phyloP scores from a whole-genome alignment of 148 eudicot species.

The Agrostemma githago region DNA sequence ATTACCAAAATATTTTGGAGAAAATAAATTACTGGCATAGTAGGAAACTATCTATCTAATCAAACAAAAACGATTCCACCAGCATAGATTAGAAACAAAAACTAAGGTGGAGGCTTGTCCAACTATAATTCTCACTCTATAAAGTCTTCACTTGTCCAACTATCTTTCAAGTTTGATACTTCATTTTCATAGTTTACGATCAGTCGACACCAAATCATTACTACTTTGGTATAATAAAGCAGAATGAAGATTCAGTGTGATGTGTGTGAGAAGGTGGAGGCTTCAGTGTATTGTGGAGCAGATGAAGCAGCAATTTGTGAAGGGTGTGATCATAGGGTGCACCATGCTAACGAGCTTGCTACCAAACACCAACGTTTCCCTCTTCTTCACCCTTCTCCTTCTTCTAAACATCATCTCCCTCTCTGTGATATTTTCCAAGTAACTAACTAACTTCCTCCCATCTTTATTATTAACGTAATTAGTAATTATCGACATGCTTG shows the following conservation, averaged over 20 bases:
- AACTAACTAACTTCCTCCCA: neutral
- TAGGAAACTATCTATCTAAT: too few species aligned
- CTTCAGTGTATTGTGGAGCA: slow-evolving; percentile 62
- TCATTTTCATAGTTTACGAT: neutral
- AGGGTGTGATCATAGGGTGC: slow-evolving; percentile 58
- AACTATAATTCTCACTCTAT: too few species aligned
- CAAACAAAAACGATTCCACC: too few species aligned
- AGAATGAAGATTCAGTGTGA: slow-evolving; percentile 85
- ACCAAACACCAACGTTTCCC: slow-evolving; percentile 61
- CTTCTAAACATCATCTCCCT: too few species aligned
- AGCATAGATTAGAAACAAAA: too few species aligned
- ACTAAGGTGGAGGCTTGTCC: too few species aligned
- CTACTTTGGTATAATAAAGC: neutral
- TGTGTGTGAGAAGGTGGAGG: slow-evolving; percentile 66
- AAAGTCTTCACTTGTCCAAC: slow-evolving; percentile 9
- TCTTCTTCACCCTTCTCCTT: slow-evolving; percentile 57
- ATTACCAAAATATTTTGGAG: too few species aligned
- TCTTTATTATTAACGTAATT: too few species aligned
- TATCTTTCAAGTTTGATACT: neutral
- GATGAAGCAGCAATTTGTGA: slow-evolving; percentile 83
- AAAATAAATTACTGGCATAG: too few species aligned
- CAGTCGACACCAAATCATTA: neutral
- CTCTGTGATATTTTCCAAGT: slow-evolving; percentile 82
- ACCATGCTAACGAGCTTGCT: slow-evolving; percentile 75
- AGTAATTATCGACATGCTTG: too few species aligned